phyloP scores from a whole-genome alignment of 176 grass and related monocot species.

The Bromus sterilis region DNA sequence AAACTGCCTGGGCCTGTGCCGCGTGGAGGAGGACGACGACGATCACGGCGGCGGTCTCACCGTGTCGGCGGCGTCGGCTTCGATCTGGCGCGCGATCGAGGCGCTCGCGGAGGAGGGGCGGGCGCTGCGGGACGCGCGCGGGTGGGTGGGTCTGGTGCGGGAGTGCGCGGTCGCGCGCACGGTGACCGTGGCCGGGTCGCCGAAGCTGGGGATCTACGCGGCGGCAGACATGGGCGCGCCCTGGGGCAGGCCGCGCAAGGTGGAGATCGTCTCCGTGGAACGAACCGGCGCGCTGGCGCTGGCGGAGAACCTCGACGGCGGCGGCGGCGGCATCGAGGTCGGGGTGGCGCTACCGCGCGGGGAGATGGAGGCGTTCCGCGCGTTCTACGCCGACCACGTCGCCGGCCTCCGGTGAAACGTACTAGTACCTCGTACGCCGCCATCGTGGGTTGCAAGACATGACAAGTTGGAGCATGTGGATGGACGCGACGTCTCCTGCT shows the following conservation, averaged over 20 bases:
- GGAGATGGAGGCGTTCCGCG: slow-evolving; percentile 55
- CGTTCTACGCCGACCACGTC: slow-evolving; percentile 22
- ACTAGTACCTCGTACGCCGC: too few species aligned
- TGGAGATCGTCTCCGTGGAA: slow-evolving; percentile 61
- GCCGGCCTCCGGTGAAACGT: not conserved
- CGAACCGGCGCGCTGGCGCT: slow-evolving; percentile 62
- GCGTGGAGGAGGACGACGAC: slow-evolving; percentile 12
- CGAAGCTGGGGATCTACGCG: slow-evolving; percentile 56
- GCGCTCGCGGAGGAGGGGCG: slow-evolving; percentile 39
- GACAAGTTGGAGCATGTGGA: not conserved
- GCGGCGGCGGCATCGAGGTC: slow-evolving; percentile 77
- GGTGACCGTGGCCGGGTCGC: slow-evolving; percentile 79
- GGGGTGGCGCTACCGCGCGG: slow-evolving; percentile 49
- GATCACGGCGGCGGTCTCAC: not conserved
- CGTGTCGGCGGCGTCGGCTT: not conserved
- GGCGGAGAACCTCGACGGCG: slow-evolving; percentile 39
- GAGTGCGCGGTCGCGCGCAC: slow-evolving; percentile 36
- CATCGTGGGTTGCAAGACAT: too few species aligned
- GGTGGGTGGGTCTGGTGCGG: slow-evolving; percentile 47
- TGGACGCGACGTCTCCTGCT: not conserved
- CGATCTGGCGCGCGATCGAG: slow-evolving; percentile 54
- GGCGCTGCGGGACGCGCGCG: slow-evolving; percentile 32
- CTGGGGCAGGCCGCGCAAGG: slow-evolving; percentile 45
- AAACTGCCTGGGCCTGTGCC: slow-evolving; percentile 62
- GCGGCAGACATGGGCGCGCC: slow-evolving; percentile 35